Evolutionary conservation across 2,329 filamentous ascomycete species (phyloP).

Genomic region (Fusarium sulawesiense): DNA sequence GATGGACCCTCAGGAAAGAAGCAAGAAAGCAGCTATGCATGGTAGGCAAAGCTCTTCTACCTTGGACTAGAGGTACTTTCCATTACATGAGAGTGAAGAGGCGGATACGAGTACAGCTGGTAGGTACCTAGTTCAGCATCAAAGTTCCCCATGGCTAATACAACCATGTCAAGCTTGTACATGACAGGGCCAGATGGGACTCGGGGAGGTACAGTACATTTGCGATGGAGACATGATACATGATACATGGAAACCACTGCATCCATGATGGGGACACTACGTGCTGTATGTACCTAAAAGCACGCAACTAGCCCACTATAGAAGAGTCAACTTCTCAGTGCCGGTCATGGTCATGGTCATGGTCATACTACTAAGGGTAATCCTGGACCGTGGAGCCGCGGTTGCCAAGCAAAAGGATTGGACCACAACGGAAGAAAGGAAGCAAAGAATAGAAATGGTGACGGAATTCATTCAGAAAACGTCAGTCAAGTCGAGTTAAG

Average conservation of each 20-base stretch:
- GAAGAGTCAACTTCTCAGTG: slow-evolving; percentile 15
- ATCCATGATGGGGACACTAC: slow-evolving; percentile 36
- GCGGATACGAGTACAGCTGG: slow-evolving; percentile 29
- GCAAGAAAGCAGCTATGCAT: slow-evolving; percentile 21
- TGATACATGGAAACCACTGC: slow-evolving; percentile 31
- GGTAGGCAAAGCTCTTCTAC: slow-evolving; percentile 12
- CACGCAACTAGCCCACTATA: slow-evolving; percentile 29
- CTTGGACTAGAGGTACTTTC: slow-evolving; percentile 29
- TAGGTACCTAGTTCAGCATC: background rate
- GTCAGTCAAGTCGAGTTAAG: slow-evolving; percentile 2
- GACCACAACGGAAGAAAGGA: slow-evolving; percentile 17
- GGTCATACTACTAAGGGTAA: slow-evolving; percentile 1
- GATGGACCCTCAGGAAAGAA: slow-evolving; percentile 33
- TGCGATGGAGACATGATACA: slow-evolving; percentile 35
- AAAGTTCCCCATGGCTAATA: slow-evolving; percentile 38
- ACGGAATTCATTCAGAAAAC: slow-evolving; percentile 29
- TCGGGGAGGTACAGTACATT: slow-evolving; percentile 28
- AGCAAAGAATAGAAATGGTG: slow-evolving; percentile 24
- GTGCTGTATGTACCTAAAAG: slow-evolving; percentile 22
- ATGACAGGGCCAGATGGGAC: background rate
- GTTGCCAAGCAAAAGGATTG: slow-evolving; percentile 13
- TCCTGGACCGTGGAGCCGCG: slow-evolving; percentile 15
- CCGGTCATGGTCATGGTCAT: background rate
- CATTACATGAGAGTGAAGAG: slow-evolving; percentile 38
- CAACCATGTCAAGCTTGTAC: slow-evolving; percentile 29